phyloP scores from a whole-genome alignment of 805 yeast species.

The Debaryomyces maramus region DNA sequence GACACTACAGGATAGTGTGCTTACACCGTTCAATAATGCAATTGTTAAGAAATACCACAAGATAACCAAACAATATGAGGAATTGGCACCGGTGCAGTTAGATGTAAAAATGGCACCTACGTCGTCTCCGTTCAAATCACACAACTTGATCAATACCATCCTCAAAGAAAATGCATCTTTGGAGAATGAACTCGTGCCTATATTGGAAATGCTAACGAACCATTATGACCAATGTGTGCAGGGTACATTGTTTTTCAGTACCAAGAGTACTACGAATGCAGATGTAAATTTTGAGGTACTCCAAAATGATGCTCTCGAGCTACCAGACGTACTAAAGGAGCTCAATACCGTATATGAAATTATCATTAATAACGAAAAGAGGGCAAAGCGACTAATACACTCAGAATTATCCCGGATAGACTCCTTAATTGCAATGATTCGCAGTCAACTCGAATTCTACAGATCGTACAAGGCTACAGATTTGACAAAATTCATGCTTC shows the following conservation, averaged over 20 bases:
- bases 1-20: conserved; percentile 17
- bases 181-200: conserved; percentile 69
- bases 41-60: conserved; percentile 15
- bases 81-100: conserved; percentile 18
- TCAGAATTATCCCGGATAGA: conserved; percentile 15
- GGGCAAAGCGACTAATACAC: conserved; percentile 25
- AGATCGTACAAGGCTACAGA: conserved; percentile 22
- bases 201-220: conserved; percentile 68
- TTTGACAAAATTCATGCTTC: conserved; percentile 25
- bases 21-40: conserved; percentile 13
- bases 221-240: conserved; percentile 79
- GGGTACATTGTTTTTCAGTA: conserved; percentile 41
- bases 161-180: conserved; percentile 45
- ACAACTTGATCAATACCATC: conserved; percentile 20
- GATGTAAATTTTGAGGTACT: conserved; percentile 46
- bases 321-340: conserved; percentile 55
- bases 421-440: conserved; percentile 13
- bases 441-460: conserved; percentile 17
- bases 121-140: conserved; percentile 13
- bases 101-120: conserved; percentile 12
- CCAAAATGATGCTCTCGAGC: conserved; percentile 52
- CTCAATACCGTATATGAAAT: conserved; percentile 40
- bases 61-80: conserved; percentile 17
- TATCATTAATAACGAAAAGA: conserved; percentile 32
- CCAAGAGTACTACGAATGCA: conserved; percentile 14